Conservation (phyloP, 106 monocot genomes). For the Phalaenopsis equestris region DNA sequence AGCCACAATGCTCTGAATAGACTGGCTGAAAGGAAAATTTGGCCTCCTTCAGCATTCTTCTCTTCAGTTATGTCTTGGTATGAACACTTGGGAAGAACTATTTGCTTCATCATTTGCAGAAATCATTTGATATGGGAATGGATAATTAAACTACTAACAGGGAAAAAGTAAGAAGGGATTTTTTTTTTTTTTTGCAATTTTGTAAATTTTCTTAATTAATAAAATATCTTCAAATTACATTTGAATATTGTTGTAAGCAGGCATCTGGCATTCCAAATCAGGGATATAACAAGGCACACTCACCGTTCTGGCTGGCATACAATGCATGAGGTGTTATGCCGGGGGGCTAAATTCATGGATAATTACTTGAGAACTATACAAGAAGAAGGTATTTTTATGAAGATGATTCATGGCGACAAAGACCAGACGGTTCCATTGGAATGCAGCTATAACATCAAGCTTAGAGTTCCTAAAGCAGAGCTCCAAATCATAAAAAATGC, state of each 20-base stretch:
- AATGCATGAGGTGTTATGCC: conserved; percentile 88
- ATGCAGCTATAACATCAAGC: conserved; percentile 42
- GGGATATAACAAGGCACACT: conserved; percentile 67
- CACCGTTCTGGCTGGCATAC: conserved; percentile 94
- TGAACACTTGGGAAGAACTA: conserved; percentile 76
- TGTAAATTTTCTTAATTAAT: neutral
- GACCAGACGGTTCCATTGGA: conserved; percentile 64
- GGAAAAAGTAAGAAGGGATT: conserved; percentile 27
- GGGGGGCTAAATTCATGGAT: conserved; percentile 47
- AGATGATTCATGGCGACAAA: conserved; percentile 52
- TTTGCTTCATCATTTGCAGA: conserved; percentile 70
- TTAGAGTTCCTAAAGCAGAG: conserved; percentile 37
- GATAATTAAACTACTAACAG: conserved; percentile 31
- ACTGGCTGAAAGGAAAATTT: conserved; percentile 54
- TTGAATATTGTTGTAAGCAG: conserved; percentile 19
- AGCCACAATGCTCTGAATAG: conserved; percentile 38
- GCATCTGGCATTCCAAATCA: conserved; percentile 32
- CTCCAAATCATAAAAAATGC: conserved; percentile 31
- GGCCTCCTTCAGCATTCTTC: conserved; percentile 62
- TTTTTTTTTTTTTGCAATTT: neutral
- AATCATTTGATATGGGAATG: conserved; percentile 70
- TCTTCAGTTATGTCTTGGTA: conserved; percentile 88
- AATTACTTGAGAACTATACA: conserved; percentile 36
- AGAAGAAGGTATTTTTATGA: conserved; percentile 20
- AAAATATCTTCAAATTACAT: neutral